Evolutionary conservation across 2,329 filamentous ascomycete genomes (phyloP).

Genomic region (Scytalidium lignicola): DNA sequence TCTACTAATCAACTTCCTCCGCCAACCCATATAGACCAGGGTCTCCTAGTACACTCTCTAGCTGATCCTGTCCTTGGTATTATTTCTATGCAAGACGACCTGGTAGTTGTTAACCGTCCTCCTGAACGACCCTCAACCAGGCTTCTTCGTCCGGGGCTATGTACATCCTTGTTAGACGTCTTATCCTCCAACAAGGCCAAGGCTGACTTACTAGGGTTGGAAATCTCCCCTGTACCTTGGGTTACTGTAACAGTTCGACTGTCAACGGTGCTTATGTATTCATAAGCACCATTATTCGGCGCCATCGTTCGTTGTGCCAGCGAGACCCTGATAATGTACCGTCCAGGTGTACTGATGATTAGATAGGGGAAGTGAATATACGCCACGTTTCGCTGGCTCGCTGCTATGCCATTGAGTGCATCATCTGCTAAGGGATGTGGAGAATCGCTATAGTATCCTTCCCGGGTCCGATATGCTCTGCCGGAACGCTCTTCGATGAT

Average conservation of each 20-base stretch:
- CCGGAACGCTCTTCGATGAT: slow-evolving; percentile 21
- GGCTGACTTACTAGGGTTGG: not conserved
- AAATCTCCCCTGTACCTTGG: not conserved
- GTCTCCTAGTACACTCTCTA: not conserved
- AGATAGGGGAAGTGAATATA: slow-evolving; percentile 28
- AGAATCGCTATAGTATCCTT: slow-evolving; percentile 22
- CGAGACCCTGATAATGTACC: slow-evolving; percentile 22
- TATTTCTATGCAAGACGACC: not conserved
- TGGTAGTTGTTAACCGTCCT: not conserved
- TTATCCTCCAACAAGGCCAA: not conserved
- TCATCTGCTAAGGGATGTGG: slow-evolving; percentile 22
- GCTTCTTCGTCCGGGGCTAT: not conserved
- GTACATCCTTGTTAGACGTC: not conserved
- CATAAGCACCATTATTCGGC: not conserved
- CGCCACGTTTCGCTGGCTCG: slow-evolving; percentile 14
- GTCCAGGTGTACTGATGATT: slow-evolving; percentile 20
- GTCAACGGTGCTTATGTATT: not conserved
- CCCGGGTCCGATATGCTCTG: slow-evolving; percentile 19
- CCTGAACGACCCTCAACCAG: slow-evolving; percentile 3
- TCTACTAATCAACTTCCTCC: not conserved
- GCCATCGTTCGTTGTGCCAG: slow-evolving; percentile 17
- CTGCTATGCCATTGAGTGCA: slow-evolving; percentile 4
- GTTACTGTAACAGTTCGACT: not conserved
- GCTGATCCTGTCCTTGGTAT: not conserved
- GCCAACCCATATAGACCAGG: not conserved